phyloP scores from a whole-genome alignment of 352 stramenopile species.

The Globisporangium abappressorium region DNA sequence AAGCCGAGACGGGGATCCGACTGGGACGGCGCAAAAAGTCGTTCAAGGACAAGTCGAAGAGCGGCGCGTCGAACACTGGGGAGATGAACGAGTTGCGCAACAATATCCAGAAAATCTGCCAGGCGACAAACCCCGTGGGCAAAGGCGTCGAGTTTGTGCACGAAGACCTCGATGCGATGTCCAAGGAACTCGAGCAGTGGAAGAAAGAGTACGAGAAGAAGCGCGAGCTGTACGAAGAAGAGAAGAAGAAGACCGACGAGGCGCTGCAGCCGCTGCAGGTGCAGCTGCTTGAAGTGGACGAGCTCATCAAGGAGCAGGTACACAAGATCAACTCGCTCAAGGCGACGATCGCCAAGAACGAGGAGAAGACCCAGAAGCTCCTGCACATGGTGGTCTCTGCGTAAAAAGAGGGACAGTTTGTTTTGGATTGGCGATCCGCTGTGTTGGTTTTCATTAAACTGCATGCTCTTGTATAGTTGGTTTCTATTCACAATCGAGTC shows the following conservation, averaged over 20 bases:
- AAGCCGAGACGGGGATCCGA: slow-evolving; percentile 72
- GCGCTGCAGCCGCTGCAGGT: slow-evolving; percentile 77
- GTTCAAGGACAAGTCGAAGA: slow-evolving; percentile 81
- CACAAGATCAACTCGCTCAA: slow-evolving; percentile 92
- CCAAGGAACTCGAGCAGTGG: slow-evolving; percentile 92
- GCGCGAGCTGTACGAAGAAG: slow-evolving; percentile 74
- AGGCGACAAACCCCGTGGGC: slow-evolving; percentile 88
- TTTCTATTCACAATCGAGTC: neutral
- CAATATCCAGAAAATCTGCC: slow-evolving; percentile 90
- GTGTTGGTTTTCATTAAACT: neutral
- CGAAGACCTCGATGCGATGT: slow-evolving; percentile 93
- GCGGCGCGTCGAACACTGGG: slow-evolving; percentile 51
- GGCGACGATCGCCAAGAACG: slow-evolving; percentile 90
- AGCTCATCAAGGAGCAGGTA: slow-evolving; percentile 90
- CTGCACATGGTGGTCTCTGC: slow-evolving; percentile 86
- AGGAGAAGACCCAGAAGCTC: slow-evolving; percentile 89
- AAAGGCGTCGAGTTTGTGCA: slow-evolving; percentile 94
- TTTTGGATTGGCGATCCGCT: neutral
- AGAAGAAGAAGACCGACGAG: slow-evolving; percentile 83
- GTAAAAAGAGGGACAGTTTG: slow-evolving; percentile 15
- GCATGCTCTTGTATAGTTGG: neutral
- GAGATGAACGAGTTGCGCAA: slow-evolving; percentile 78
- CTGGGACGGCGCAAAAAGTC: slow-evolving; percentile 73
- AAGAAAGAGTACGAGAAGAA: slow-evolving; percentile 80
- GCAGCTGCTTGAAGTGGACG: slow-evolving; percentile 84